phyloP scores from a whole-genome alignment of 306 rosid genomes.

The Acacia melanoxylon region DNA sequence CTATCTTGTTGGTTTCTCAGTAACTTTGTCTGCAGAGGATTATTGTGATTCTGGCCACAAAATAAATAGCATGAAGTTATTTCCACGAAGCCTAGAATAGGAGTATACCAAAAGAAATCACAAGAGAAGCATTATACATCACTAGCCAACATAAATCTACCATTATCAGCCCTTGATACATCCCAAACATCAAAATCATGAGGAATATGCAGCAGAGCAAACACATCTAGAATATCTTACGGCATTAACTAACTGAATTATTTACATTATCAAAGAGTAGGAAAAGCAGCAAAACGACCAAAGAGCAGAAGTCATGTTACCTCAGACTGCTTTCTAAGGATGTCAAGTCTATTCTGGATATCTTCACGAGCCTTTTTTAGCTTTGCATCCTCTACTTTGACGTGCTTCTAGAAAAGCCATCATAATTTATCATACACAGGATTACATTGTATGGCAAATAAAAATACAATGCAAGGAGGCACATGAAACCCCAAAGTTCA shows the following conservation, averaged over 20 bases:
- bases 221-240: conserved; percentile 11
- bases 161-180: conserved; percentile 24
- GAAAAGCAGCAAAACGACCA: conserved; percentile 7
- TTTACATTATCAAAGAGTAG: conserved; percentile 18
- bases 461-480: conserved; percentile 27
- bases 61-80: not conserved
- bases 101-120: conserved; percentile 11
- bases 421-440: conserved; percentile 21
- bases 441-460: conserved; percentile 21
- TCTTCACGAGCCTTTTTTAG: conserved; percentile 76
- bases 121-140: conserved; percentile 19
- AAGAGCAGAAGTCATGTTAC: conserved; percentile 39
- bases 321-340: conserved; percentile 81
- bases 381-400: conserved; percentile 60
- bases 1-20: not conserved
- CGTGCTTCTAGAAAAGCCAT: conserved; percentile 58
- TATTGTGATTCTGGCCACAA: not conserved
- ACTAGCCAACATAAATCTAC: conserved; percentile 22
- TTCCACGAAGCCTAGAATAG: conserved; percentile 16
- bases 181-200: conserved; percentile 11
- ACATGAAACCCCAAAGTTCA: conserved; percentile 10
- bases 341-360: conserved; percentile 75
- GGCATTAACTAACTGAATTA: not conserved
- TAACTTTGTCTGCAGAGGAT: not conserved
- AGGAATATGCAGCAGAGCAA: not conserved